Percentiles rank a stretch among this genome's conserved stretches.
Conservation (phyloP, 2,329 filamentous ascomycete genomes). For the Calonectria pseudoreteaudii region DNA sequence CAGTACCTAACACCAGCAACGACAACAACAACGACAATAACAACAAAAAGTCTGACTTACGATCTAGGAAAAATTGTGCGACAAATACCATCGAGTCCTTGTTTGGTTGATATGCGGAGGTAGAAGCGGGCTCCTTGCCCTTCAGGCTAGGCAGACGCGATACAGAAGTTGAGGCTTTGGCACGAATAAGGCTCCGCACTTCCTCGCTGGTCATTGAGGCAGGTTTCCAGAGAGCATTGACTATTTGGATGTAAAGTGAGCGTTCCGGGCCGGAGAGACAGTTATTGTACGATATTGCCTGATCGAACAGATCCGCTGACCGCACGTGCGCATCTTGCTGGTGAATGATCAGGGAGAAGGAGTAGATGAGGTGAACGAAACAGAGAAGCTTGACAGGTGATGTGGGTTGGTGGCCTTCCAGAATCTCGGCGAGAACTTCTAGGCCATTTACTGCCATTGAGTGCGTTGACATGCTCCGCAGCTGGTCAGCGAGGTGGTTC, state of each 20-base stretch:
- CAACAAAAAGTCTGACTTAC: conserved; percentile 53
- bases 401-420: conserved; percentile 51
- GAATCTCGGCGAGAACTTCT: conserved; percentile 52
- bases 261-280: conserved; percentile 53
- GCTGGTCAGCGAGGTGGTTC: conserved; percentile 56
- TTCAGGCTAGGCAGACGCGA: conserved; percentile 49
- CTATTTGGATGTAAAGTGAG: conserved; percentile 56
- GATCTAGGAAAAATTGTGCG: conserved; percentile 63
- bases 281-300: conserved; percentile 58
- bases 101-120: conserved; percentile 42
- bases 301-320: conserved; percentile 57
- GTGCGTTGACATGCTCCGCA: conserved; percentile 53
- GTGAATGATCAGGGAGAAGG: conserved; percentile 60
- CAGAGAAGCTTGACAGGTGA: conserved; percentile 61
- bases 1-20: too few relatives aligned
- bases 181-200: conserved; percentile 43
- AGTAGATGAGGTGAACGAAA: conserved; percentile 64
- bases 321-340: conserved; percentile 52
- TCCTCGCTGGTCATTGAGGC: conserved; percentile 45
- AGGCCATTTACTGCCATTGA: conserved; percentile 57
- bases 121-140: conserved; percentile 55
- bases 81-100: conserved; percentile 55
- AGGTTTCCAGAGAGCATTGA: conserved; percentile 63
- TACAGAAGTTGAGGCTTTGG: conserved; percentile 25
- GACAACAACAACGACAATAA: too few relatives aligned